phyloP scores from a whole-genome alignment of 2,329 filamentous ascomycete species.

The Penicillium sp. region DNA sequence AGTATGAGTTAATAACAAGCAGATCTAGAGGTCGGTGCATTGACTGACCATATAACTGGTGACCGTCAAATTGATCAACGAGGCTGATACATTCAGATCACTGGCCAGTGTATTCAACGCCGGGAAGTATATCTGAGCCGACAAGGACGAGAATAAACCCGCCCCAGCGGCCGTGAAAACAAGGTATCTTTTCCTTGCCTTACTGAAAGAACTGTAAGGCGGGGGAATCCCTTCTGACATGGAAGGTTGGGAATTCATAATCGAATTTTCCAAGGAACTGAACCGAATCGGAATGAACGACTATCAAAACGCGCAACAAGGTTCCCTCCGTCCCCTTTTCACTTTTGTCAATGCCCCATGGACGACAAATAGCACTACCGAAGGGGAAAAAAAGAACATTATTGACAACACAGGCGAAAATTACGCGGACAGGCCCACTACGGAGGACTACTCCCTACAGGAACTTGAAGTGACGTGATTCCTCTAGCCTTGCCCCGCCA shows the following conservation, averaged over 20 bases:
- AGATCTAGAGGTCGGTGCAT: too few relatives aligned
- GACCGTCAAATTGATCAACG: conserved; percentile 26
- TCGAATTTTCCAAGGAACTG: not conserved
- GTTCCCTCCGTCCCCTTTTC: too few relatives aligned
- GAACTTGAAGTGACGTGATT: too few relatives aligned
- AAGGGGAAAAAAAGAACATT: too few relatives aligned
- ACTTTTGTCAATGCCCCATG: too few relatives aligned
- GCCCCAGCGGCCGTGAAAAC: conserved; percentile 31
- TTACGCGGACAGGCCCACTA: too few relatives aligned
- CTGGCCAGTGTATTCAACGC: conserved; percentile 31
- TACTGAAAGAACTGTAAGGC: conserved; percentile 11
- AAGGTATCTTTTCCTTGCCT: conserved; percentile 26
- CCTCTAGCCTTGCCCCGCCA: too few relatives aligned
- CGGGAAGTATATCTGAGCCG: conserved; percentile 34
- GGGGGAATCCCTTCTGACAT: conserved; percentile 3
- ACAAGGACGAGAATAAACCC: conserved; percentile 13
- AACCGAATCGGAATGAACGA: not conserved
- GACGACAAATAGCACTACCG: too few relatives aligned
- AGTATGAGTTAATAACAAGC: not conserved
- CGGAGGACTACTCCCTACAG: too few relatives aligned
- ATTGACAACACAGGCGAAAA: too few relatives aligned
- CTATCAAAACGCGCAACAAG: too few relatives aligned
- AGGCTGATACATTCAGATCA: conserved; percentile 25
- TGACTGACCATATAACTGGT: conserved; percentile 40
- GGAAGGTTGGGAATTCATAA: conserved; percentile 4